Conservation (phyloP, 2,329 filamentous ascomycete species). For the Sporothrix inflata region DNA sequence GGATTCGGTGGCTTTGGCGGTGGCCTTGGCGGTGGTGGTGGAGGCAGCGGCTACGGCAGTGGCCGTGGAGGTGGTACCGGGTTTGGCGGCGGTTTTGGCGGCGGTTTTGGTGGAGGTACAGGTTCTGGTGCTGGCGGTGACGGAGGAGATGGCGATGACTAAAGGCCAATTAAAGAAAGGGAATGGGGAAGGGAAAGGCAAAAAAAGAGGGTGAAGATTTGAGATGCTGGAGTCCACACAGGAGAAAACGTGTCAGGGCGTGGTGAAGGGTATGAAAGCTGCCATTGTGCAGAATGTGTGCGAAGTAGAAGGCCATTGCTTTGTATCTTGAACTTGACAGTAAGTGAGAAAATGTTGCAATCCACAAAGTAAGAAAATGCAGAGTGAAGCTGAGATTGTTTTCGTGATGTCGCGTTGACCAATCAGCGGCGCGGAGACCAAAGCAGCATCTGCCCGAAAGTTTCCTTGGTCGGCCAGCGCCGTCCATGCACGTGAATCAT, state of each 20-base stretch:
- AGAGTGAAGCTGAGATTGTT: not conserved
- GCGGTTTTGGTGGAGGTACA: not conserved
- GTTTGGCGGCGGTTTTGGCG: not conserved
- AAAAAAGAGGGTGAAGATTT: not conserved
- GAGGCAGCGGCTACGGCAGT: not conserved
- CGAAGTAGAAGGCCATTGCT: too few relatives aligned
- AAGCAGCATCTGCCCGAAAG: not conserved
- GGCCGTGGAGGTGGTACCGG: not conserved
- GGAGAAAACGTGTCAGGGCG: not conserved
- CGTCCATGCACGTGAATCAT: not conserved
- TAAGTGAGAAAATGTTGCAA: not conserved
- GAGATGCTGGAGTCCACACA: not conserved
- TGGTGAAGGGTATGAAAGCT: not conserved
- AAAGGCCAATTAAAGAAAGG: not conserved
- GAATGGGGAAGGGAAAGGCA: not conserved
- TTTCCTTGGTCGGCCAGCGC: not conserved
- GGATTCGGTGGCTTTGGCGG: conserved; percentile 24
- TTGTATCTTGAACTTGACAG: not conserved
- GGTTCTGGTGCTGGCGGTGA: not conserved
- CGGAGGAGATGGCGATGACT: not conserved
- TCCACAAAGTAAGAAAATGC: too few relatives aligned
- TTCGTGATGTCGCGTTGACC: not conserved
- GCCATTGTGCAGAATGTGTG: not conserved
- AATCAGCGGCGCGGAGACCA: not conserved
- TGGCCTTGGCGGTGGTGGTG: conserved; percentile 14